phyloP scores from a whole-genome alignment of 1,284 basidiomycete genomes.

The Apiotrichum porosum region DNA sequence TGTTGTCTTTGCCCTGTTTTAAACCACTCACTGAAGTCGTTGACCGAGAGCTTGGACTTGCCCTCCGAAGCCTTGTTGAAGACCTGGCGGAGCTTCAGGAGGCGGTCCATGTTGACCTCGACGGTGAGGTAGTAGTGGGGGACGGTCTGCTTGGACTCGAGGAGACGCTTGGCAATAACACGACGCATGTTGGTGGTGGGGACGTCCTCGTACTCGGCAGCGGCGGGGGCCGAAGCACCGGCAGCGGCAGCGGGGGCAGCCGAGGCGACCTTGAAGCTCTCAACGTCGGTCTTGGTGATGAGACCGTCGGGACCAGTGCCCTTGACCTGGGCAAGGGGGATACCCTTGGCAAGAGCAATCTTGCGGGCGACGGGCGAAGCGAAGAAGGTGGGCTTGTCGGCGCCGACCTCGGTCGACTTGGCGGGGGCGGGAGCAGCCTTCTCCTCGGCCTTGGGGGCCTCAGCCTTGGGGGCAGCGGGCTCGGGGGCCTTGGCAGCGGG shows the following conservation, averaged over 20 bases:
- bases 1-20: not conserved
- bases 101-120: conserved; percentile 91
- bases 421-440: conserved; percentile 5
- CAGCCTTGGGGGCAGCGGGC: conserved; percentile 45
- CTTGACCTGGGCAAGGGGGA: conserved; percentile 86
- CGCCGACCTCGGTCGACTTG: conserved; percentile 13
- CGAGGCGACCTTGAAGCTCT: conserved; percentile 67
- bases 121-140: conserved; percentile 98
- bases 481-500: conserved; percentile 20
- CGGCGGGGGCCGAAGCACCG: conserved; percentile 39
- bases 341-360: conserved; percentile 89
- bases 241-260: conserved; percentile 46
- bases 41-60: conserved; percentile 86
- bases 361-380: conserved; percentile 94
- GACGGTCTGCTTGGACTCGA: conserved; percentile 85
- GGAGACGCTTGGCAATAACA: conserved; percentile 82
- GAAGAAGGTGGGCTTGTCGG: conserved; percentile 67
- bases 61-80: conserved; percentile 84
- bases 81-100: conserved; percentile 86
- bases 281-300: conserved; percentile 76
- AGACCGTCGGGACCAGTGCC: conserved; percentile 91
- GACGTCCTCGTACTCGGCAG: conserved; percentile 77
- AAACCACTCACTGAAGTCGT: conserved; percentile 68
- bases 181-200: conserved; percentile 95
- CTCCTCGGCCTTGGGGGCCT: conserved; percentile 40